Base-by-base conservation (phyloP, 345 rosid species). In the Arabis hirsuta region DNA sequence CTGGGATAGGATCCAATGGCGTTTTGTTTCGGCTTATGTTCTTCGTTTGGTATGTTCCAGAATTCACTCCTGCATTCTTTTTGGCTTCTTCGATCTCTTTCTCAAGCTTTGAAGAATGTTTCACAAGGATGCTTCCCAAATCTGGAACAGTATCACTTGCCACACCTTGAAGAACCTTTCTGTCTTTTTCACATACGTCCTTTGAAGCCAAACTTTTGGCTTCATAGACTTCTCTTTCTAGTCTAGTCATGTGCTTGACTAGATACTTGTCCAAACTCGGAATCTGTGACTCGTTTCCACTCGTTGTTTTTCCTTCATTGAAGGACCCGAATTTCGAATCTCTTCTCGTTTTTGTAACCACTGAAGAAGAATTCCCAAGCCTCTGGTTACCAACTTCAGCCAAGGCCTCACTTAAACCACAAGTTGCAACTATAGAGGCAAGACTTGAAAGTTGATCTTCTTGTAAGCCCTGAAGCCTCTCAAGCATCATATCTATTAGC, bases 371-470 rank as follows among this genome's bases (percentile, higher is more conserved):
- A 55, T 55, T 47, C 65, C 72, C 81, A 61, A 56, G 65, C 79
- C 80, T 91, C 56, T 39, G 70, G 68, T 63, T 73, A 64, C 82
- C 87, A 47, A 67, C 82, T 85, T 91, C 89, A 73, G 92, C 94
- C 71, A 95, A 81, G 43, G 88, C 92, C 71, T 90, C 96, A 85
- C 77, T 92, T 78, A 95, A 81, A 74, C 98, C 99, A 78, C 98
- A 81, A 24, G 97, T 92, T 44, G 99, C 99, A 65, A 95, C 98
- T 58, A 88, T 88, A 24, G 96, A 84, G 58, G 94, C 97, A 67
- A 95, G 86, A 44, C 92, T 90, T 78, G 98, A 90, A 73, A 95
- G 97, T 60, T 91, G 97, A 62, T 84, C 86, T 80, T 95, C 96
- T 43, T 88, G 89, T 81, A 95, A 83, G 65, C 82, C 67, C 67